phyloP scores from a whole-genome alignment of 1,139 yeast species.

The Protomyces arabidopsidicola region DNA sequence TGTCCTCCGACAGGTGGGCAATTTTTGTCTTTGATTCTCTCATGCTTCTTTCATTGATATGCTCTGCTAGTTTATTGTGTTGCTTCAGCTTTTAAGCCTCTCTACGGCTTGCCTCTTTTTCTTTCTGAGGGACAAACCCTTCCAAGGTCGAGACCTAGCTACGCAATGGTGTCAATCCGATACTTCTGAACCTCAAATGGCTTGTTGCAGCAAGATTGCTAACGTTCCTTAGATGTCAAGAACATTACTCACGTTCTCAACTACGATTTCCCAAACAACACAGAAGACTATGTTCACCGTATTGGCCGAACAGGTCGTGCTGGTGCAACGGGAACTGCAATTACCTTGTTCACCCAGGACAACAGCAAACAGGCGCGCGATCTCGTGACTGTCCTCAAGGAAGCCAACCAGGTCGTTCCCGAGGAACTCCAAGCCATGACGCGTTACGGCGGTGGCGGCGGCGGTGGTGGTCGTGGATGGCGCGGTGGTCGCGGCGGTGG shows the following conservation, averaged over 20 bases:
- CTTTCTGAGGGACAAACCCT: too few relatives aligned
- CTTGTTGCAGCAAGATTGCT: background rate
- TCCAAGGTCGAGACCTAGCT: too few relatives aligned
- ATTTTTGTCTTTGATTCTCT: too few relatives aligned
- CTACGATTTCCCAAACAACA: slow-evolving; percentile 96
- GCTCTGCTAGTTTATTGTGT: too few relatives aligned
- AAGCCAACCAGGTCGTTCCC: slow-evolving; percentile 84
- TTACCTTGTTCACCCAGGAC: slow-evolving; percentile 86
- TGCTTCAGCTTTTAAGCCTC: too few relatives aligned
- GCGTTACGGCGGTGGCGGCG: slow-evolving; percentile 46
- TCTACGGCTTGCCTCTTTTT: too few relatives aligned
- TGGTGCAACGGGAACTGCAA: slow-evolving; percentile 91
- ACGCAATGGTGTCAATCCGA: too few relatives aligned
- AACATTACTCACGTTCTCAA: slow-evolving; percentile 90
- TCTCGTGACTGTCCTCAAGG: slow-evolving; percentile 82
- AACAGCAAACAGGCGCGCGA: slow-evolving; percentile 88
- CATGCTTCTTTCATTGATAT: too few relatives aligned
- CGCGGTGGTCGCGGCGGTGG: slow-evolving; percentile 53
- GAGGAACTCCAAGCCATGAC: slow-evolving; percentile 48
- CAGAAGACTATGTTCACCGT: slow-evolving; percentile 93
- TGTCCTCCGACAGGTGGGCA: too few relatives aligned
- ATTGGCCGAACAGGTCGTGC: slow-evolving; percentile 99
- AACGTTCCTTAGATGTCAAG: slow-evolving; percentile 66
- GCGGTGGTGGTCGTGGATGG: slow-evolving; percentile 46
- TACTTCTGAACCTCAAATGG: too few relatives aligned